phyloP scores from a whole-genome alignment of 2,329 filamentous ascomycete species.

The Colletotrichum euphorbiae region DNA sequence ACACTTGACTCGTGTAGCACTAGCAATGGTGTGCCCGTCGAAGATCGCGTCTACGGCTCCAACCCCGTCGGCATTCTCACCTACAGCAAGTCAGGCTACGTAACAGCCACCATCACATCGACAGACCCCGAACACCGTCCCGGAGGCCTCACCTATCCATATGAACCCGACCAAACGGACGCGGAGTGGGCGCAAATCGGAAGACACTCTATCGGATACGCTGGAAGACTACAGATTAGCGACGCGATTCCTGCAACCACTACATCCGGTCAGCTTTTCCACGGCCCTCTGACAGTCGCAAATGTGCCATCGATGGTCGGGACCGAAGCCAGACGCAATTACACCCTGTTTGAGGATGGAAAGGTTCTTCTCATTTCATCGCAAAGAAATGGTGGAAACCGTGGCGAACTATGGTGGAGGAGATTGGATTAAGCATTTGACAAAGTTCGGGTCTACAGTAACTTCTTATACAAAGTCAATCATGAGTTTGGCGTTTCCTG shows the following conservation, averaged over 20 bases:
- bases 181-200: constrained; percentile 46
- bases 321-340: constrained; percentile 40
- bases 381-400: constrained; percentile 31
- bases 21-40: constrained; percentile 38
- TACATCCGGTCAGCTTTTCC: constrained; percentile 43
- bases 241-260: constrained; percentile 41
- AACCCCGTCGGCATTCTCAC: constrained; percentile 44
- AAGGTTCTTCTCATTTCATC: constrained; percentile 32
- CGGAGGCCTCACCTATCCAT: constrained; percentile 41
- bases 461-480: neutral
- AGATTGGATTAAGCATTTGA: constrained; percentile 31
- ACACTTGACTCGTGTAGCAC: neutral
- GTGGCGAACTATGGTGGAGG: constrained; percentile 40
- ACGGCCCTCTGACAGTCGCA: constrained; percentile 44
- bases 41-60: constrained; percentile 41
- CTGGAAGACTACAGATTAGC: constrained; percentile 43
- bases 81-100: constrained; percentile 44
- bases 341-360: constrained; percentile 38
- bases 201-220: constrained; percentile 44
- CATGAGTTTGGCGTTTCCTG: neutral
- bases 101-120: constrained; percentile 47
- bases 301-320: constrained; percentile 46
- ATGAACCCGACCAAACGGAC: constrained; percentile 43
- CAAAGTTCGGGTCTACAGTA: neutral
- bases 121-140: constrained; percentile 45